These are phyloP conservation scores for Rhododendron vialii DNA, from an alignment of 148 eudicot species.

Conservation along the genomic window DNA sequence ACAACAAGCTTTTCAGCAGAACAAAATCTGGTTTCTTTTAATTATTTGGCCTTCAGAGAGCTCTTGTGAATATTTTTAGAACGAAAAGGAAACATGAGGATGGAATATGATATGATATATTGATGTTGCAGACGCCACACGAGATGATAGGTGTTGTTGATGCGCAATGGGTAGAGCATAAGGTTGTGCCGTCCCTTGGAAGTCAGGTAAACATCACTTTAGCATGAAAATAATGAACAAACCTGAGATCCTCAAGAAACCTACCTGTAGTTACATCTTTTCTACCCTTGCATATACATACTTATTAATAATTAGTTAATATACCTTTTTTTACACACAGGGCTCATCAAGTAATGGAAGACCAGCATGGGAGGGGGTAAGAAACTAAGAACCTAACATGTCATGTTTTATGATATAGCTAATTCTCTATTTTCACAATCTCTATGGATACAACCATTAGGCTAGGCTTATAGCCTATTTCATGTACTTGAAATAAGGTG, in stretches of 20 bases:
- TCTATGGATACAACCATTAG: neutral
- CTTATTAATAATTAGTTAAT: neutral
- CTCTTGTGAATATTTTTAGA: neutral
- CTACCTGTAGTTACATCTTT: neutral
- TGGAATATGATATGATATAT: neutral
- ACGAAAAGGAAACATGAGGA: neutral
- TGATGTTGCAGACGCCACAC: constrained; percentile 16
- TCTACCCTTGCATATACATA: neutral
- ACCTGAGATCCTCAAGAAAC: neutral
- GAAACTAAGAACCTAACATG: neutral
- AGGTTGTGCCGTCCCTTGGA: constrained; percentile 21
- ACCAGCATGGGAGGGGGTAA: constrained; percentile 5
- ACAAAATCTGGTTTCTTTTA: neutral
- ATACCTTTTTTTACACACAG: neutral
- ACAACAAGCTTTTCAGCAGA: neutral
- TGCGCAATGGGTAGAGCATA: constrained; percentile 27
- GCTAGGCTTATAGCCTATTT: neutral
- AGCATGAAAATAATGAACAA: neutral
- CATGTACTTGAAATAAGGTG: neutral
- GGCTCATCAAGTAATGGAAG: neutral
- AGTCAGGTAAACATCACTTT: constrained; percentile 8
- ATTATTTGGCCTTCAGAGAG: neutral
- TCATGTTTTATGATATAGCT: neutral
- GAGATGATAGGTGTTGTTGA: constrained; percentile 23
- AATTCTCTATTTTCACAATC: neutral